A percentile compares a stretch with the other conserved stretches of the same genome.
phyloP scores from a whole-genome alignment of 176 grass and related monocot genomes.

The Carex littledalei region DNA sequence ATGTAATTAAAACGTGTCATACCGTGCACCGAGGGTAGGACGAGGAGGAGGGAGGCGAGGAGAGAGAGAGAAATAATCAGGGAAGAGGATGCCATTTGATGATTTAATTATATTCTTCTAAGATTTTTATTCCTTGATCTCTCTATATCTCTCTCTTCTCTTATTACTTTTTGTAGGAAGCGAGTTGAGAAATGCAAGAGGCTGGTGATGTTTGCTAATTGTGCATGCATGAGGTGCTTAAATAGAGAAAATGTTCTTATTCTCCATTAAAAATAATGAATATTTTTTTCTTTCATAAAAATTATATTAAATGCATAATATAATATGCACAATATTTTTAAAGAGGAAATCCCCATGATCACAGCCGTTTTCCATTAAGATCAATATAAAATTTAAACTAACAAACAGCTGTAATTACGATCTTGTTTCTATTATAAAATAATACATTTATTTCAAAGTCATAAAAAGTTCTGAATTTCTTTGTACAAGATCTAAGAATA shows the following conservation, averaged over 20 bases:
- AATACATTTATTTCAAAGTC: too few species aligned
- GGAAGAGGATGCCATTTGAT: conserved; percentile 22
- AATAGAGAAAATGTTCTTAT: not conserved
- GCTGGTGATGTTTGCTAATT: not conserved
- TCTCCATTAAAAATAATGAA: not conserved
- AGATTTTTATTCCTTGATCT: not conserved
- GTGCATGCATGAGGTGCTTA: not conserved
- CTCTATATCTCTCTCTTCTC: not conserved
- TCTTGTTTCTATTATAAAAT: too few species aligned
- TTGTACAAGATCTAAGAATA: not conserved
- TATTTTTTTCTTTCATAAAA: not conserved
- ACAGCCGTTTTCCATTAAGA: too few species aligned
- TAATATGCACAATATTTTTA: not conserved
- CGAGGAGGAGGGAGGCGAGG: not conserved
- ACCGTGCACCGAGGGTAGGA: not conserved
- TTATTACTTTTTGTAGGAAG: not conserved
- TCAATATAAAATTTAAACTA: too few species aligned
- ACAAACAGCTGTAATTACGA: too few species aligned
- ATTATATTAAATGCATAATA: not conserved
- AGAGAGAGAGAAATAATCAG: conserved; percentile 14
- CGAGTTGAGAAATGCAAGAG: not conserved
- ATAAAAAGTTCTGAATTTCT: too few species aligned
- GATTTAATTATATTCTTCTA: not conserved
- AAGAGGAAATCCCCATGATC: not conserved
- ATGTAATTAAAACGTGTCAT: not conserved